Base-by-base conservation (phyloP, 1,284 basidiomycete species). In the Heterobasidion irregulare region DNA sequence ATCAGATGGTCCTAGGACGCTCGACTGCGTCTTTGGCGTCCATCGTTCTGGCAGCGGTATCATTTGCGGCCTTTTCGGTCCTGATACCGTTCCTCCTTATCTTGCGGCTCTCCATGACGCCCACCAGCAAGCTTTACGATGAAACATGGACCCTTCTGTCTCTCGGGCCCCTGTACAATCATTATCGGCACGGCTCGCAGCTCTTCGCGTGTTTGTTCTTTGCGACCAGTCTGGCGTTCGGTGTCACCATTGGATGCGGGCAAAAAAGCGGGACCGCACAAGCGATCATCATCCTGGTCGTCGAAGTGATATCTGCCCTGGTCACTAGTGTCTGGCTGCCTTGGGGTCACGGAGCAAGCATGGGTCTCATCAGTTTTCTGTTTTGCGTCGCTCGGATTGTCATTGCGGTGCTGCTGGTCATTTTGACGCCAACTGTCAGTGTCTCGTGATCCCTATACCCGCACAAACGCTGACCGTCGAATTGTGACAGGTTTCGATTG, bases 301-400 rank as follows among this genome's bases (percentile, higher is more conserved):
- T 92, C 33, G 94, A 97, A 67, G 85, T 97, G 15, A 76, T 78
- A 35, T 83, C 86, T 46, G 89, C 93, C 6, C 74, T 96, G 53
- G 80, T 91, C 35, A 96, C 94, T 45, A 93, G 89, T 57, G 76
- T 97, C 45, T 97, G 94, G 93, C 78, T 95, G 56, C 94, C 95
- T 15, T 98, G 95, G 95, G 94, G 92, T 45, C 89, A 91, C 54
- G 94, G 95, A 2, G 94, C 95, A 1, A 91, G 92, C 61, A 98
- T 98, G 95, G 95, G 94, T 13, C 79, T 92, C 18, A 85, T 94
- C 57, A 92, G 90, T 68, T 96, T 97, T 73, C 74, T 97, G 63
- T 86, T 95, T 61, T 94, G 91, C 58, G 90, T 97, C 2, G 82
- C 90, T 35, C 79, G 96, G 61, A 94, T 98, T 64, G 86, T 94